Conservation (phyloP, 164 flowering plant genomes). For the Piper betle region DNA sequence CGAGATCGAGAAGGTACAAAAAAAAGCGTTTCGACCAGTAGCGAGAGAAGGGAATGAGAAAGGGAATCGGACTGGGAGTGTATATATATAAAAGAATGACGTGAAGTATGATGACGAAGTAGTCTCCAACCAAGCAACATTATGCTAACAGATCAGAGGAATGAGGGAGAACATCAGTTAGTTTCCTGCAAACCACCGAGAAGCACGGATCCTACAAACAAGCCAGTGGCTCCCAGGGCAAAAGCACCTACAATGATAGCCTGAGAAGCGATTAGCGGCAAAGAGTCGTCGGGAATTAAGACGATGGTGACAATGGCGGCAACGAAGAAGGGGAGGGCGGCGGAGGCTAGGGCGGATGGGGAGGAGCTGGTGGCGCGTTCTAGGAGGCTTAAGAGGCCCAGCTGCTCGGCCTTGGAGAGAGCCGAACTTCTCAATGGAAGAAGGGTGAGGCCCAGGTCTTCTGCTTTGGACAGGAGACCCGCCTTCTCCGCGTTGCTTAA, state of each 20-base stretch:
- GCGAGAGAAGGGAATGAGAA: too few relatives aligned
- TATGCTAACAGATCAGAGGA: too few relatives aligned
- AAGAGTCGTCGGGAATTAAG: constrained; percentile 75
- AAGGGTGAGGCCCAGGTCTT: constrained; percentile 69
- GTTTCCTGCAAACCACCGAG: constrained; percentile 80
- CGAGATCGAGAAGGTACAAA: too few relatives aligned
- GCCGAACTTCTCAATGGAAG: constrained; percentile 80
- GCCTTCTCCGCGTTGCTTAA: constrained; percentile 77
- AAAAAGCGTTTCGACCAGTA: too few relatives aligned
- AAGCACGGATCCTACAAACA: constrained; percentile 71
- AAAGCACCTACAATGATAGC: constrained; percentile 46
- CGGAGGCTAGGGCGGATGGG: constrained; percentile 64
- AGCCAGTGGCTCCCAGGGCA: constrained; percentile 39
- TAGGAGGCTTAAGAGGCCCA: constrained; percentile 69
- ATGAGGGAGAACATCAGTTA: constrained; percentile 33
- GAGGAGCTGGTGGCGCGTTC: constrained; percentile 45
- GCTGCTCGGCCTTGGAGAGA: constrained; percentile 78
- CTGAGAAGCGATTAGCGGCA: constrained; percentile 53
- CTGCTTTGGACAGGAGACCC: constrained; percentile 75
- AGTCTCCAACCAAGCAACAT: too few relatives aligned
- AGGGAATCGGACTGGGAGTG: too few relatives aligned
- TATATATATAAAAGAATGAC: too few relatives aligned
- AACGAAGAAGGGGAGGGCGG: constrained; percentile 48
- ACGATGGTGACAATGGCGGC: constrained; percentile 56
- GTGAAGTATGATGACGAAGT: too few relatives aligned